Percentiles rank a stretch among this genome's conserved stretches.
These are phyloP conservation scores for Aulographum hederae DNA, from an alignment of 2,329 filamentous ascomycete species.

Conservation along the genomic window DNA sequence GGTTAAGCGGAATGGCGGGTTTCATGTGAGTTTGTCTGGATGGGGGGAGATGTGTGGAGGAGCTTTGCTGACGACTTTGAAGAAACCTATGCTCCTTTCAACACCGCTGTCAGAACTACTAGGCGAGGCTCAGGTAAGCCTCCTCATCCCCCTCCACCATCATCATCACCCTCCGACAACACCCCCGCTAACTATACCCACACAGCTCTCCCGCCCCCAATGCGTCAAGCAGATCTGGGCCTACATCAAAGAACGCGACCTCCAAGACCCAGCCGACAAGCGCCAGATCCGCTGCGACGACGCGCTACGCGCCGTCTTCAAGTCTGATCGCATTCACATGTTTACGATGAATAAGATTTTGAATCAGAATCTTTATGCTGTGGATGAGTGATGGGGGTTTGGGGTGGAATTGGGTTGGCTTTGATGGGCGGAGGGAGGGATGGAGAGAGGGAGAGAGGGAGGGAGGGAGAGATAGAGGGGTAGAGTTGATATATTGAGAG, in stretches of 20 bases:
- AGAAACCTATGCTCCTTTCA: slow-evolving; percentile 61
- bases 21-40: slow-evolving; percentile 43
- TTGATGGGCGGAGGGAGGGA: too few species aligned
- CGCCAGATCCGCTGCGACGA: slow-evolving; percentile 89
- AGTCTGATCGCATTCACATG: slow-evolving; percentile 84
- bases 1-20: slow-evolving; percentile 65
- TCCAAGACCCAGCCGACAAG: slow-evolving; percentile 83
- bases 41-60: slow-evolving; percentile 13
- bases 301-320: slow-evolving; percentile 80
- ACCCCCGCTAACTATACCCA: too few species aligned
- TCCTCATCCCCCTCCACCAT: slow-evolving; percentile 1
- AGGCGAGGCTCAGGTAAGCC: slow-evolving; percentile 46
- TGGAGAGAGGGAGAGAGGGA: too few species aligned
- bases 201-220: slow-evolving; percentile 74
- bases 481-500: too few species aligned
- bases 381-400: slow-evolving; percentile 61
- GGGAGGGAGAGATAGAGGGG: too few species aligned
- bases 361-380: slow-evolving; percentile 71
- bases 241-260: slow-evolving; percentile 72
- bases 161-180: slow-evolving; percentile 1
- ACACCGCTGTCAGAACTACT: slow-evolving; percentile 49
- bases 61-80: too few species aligned
- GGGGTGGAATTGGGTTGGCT: too few species aligned
- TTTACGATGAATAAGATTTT: slow-evolving; percentile 98
- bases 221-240: slow-evolving; percentile 94